phyloP scores from a whole-genome alignment of 768 basidiomycete species.

The Mycena chlorophos region DNA sequence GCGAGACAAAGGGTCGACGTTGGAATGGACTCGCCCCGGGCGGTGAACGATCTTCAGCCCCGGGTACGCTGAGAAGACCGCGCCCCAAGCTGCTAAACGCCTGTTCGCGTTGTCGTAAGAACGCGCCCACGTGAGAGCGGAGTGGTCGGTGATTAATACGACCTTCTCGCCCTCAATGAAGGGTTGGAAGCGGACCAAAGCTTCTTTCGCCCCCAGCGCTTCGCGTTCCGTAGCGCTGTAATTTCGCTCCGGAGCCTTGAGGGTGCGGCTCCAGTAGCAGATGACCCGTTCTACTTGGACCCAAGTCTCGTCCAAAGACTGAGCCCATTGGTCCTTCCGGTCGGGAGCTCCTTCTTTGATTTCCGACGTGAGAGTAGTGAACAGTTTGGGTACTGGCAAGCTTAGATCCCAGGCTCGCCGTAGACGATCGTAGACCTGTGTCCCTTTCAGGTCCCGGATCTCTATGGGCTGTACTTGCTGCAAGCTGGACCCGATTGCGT shows the following conservation, averaged over 20 bases:
- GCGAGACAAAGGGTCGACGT: slow-evolving; percentile 39
- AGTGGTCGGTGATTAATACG: slow-evolving; percentile 29
- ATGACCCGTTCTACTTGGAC: slow-evolving; percentile 32
- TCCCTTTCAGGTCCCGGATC: slow-evolving; percentile 28
- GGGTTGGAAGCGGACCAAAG: too few relatives aligned
- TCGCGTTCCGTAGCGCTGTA: too few relatives aligned
- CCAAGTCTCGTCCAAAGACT: slow-evolving; percentile 28
- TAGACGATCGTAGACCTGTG: slow-evolving; percentile 26
- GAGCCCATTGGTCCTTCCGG: slow-evolving; percentile 19
- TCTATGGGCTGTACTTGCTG: slow-evolving; percentile 33
- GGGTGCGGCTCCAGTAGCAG: too few relatives aligned
- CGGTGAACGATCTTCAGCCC: slow-evolving; percentile 36
- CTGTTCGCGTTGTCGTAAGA: slow-evolving; percentile 39
- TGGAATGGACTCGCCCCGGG: slow-evolving; percentile 38
- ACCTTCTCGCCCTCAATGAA: slow-evolving; percentile 36
- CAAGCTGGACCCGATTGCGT: slow-evolving; percentile 25
- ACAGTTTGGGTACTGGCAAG: slow-evolving; percentile 24
- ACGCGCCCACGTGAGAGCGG: slow-evolving; percentile 35
- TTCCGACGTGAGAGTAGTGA: slow-evolving; percentile 23
- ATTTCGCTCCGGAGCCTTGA: too few relatives aligned
- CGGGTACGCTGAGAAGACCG: slow-evolving; percentile 36
- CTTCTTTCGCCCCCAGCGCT: too few relatives aligned
- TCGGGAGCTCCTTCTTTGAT: slow-evolving; percentile 9
- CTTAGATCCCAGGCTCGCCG: slow-evolving; percentile 19
- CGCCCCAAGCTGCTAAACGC: slow-evolving; percentile 36